Base-by-base conservation (phyloP, 2,329 filamentous ascomycete genomes). In the Corynespora cassiicola region DNA sequence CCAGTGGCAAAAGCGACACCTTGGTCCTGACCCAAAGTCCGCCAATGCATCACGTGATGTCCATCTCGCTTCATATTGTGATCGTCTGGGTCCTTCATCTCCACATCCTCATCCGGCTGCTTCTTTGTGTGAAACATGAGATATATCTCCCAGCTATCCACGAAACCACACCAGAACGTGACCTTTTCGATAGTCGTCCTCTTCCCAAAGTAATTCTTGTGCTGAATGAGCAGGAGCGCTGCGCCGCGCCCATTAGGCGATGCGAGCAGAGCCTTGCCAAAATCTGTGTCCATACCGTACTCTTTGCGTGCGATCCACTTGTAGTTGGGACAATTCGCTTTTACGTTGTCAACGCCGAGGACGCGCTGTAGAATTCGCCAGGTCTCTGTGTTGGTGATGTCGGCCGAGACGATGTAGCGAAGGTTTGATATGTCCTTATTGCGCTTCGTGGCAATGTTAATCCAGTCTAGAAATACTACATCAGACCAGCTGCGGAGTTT, bases 381-480 rank as follows among this genome's bases (percentile, higher is more conserved):
- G 10, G 33, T 36, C 8, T 29, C 4, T 1, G 9, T 10, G n/a
- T 36, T 36, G 7, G 11, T 10, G 7, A 36, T 12, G 14, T 32
- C 17, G 4, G 7, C 10, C 7, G 27, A 12, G 16, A 31, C 19
- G 6, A 31, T 25, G 12, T 31, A 37, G n/a, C 21, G 27, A 14
- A 37, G 15, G 11, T 12, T 9, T 21, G 15, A 20, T 10, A 37
- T 20, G 7, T 20, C 14, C 15, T 31, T 11, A 7, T 37, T 15
- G 7, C 19, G n/a, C 16, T 37, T n/a, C 2, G n/a, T 9, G 10
- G 27, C 27, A 8, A 31, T n/a, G 3, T 23, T 8, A n/a, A 21
- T n/a, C 25, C 30, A 43, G 17, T 36, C 20, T 7, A 47, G 34
- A 19, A 32, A 47, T 8, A 21, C 26, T 20, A 47, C 31, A 24